Evolutionary conservation across 1,284 basidiomycete genomes (phyloP).

Genomic region (Pseudomicrostroma phylloplanum): DNA sequence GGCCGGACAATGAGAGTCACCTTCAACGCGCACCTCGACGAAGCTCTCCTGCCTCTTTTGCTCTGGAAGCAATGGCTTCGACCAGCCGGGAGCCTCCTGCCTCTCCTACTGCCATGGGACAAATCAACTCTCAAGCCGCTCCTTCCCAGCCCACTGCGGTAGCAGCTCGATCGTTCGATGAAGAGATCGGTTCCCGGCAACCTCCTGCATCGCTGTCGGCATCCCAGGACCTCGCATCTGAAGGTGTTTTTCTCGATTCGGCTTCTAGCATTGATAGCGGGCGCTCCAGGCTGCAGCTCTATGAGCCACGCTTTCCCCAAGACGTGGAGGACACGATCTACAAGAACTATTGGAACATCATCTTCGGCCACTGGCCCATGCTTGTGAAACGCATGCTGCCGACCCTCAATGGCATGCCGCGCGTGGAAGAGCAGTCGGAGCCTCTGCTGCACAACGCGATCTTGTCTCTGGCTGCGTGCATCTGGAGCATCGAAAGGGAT

Average conservation of each 20-base stretch:
- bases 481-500: slow-evolving; percentile 17
- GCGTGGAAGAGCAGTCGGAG: slow-evolving; percentile 26
- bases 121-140: no score
- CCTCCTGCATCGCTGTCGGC: no score
- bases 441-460: slow-evolving; percentile 34
- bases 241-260: neutral
- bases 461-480: slow-evolving; percentile 25
- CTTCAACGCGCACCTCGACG: no score
- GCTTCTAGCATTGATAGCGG: neutral
- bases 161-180: no score
- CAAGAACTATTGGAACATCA: slow-evolving; percentile 28
- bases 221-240: no score
- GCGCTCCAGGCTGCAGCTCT: neutral
- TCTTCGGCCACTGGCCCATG: slow-evolving; percentile 30
- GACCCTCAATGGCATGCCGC: slow-evolving; percentile 17
- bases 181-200: no score
- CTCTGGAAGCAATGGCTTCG: no score
- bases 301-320: neutral
- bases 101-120: no score
- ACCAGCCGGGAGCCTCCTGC: no score
- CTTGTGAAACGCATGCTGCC: slow-evolving; percentile 23
- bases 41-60: no score
- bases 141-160: no score
- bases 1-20: no score
- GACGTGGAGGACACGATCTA: slow-evolving; percentile 14